Conservation (phyloP, 179 eudicot genomes). For the Spergularia azorica region DNA sequence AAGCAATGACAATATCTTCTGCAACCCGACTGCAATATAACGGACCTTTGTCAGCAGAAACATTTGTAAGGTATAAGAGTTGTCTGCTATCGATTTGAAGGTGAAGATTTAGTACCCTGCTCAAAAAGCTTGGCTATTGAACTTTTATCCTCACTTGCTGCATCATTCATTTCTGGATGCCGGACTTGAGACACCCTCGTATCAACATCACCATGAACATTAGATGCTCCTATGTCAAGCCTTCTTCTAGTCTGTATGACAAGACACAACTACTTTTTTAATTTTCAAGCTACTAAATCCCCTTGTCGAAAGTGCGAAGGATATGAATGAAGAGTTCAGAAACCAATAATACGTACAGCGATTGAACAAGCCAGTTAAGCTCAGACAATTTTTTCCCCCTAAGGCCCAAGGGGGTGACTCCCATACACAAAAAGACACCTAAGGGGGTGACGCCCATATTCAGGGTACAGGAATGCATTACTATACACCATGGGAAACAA, state of each 20-base stretch:
- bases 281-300: neutral
- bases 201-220: slow-evolving; percentile 41
- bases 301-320: neutral
- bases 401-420: no score
- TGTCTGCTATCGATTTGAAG: slow-evolving; percentile 9
- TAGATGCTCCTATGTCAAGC: slow-evolving; percentile 55
- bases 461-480: neutral
- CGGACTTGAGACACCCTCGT: slow-evolving; percentile 56
- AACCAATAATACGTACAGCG: neutral
- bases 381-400: neutral
- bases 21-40: slow-evolving; percentile 70
- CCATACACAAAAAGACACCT: no score
- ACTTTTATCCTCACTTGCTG: slow-evolving; percentile 63
- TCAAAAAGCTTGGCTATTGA: slow-evolving; percentile 87
- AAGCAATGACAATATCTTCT: slow-evolving; percentile 84
- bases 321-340: neutral
- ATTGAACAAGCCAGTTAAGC: neutral
- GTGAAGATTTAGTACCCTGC: slow-evolving; percentile 56
- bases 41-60: slow-evolving; percentile 15
- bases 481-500: no score
- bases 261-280: neutral
- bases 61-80: slow-evolving; percentile 2
- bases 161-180: slow-evolving; percentile 51
- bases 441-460: no score
- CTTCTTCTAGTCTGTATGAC: slow-evolving; percentile 63